These are phyloP conservation scores for Eimeria falciformis DNA, from an alignment of 169 alveolate genomes.

Conservation along the genomic window DNA sequence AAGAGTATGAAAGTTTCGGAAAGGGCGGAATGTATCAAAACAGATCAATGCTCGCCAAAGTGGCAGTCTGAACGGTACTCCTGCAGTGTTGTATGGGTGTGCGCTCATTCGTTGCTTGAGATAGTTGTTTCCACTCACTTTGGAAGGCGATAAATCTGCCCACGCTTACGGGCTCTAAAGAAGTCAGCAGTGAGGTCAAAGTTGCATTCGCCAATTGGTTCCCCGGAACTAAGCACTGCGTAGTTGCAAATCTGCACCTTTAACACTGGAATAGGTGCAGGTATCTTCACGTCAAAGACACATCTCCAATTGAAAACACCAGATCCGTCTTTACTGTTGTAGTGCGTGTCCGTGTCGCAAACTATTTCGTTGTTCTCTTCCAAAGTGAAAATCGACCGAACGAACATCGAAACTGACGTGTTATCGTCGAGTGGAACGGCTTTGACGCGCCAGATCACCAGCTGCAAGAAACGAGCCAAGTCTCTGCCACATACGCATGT, in stretches of 20 bases:
- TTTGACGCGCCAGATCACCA: conserved; percentile 92
- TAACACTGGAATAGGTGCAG: conserved; percentile 89
- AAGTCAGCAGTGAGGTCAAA: conserved; percentile 89
- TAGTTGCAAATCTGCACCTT: conserved; percentile 89
- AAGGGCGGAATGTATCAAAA: not conserved
- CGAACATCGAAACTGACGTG: conserved; percentile 89
- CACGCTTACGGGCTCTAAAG: conserved; percentile 86
- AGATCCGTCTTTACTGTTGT: conserved; percentile 92
- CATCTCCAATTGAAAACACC: conserved; percentile 93
- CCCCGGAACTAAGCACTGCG: conserved; percentile 85
- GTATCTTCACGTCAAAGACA: conserved; percentile 88
- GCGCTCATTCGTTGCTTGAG: not conserved
- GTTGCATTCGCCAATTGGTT: conserved; percentile 90
- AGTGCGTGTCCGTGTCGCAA: conserved; percentile 90
- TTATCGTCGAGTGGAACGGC: conserved; percentile 89
- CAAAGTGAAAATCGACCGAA: conserved; percentile 87
- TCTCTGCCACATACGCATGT: not conserved
- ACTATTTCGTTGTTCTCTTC: conserved; percentile 86
- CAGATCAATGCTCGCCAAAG: not conserved
- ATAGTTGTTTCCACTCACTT: conserved; percentile 51
- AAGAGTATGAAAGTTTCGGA: not conserved
- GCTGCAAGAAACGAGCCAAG: conserved; percentile 18
- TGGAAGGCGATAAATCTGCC: conserved; percentile 85
- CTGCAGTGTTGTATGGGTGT: not conserved
- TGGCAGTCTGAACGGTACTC: no score